Evolutionary conservation across 2,329 filamentous ascomycete genomes (phyloP).

Genomic region (Ophiostoma tasmaniense): DNA sequence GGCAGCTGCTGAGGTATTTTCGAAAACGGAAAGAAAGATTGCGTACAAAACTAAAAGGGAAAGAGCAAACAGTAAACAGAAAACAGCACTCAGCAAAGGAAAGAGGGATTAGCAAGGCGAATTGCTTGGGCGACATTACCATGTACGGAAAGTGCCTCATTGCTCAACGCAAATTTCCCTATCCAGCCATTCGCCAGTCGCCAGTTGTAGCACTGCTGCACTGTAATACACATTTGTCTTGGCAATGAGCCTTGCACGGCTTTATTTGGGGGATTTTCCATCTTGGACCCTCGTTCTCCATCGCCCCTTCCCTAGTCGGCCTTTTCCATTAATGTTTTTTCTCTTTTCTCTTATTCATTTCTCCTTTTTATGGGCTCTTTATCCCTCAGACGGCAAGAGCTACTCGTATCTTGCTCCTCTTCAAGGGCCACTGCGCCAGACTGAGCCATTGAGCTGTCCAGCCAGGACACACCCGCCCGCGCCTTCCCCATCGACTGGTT

Average conservation of each 20-base stretch:
- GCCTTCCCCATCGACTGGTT: conserved; percentile 12
- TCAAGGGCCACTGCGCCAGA: not conserved
- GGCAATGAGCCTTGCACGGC: not conserved
- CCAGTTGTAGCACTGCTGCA: conserved; percentile 7
- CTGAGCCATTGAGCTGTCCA: not conserved
- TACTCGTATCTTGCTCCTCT: not conserved
- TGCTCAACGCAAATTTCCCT: conserved; percentile 2
- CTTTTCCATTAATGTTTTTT: conserved; percentile 1
- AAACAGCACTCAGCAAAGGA: too few relatives aligned
- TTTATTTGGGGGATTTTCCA: conserved; percentile 4
- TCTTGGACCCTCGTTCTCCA: not conserved
- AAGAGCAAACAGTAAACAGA: too few relatives aligned
- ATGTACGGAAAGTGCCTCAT: conserved; percentile 16
- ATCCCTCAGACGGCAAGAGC: not conserved
- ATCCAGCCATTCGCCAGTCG: conserved; percentile 4
- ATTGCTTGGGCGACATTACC: conserved; percentile 8
- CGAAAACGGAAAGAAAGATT: not conserved
- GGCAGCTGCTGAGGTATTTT: not conserved
- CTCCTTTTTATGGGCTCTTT: not conserved
- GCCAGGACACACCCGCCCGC: conserved; percentile 6
- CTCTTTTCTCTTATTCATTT: conserved; percentile 3
- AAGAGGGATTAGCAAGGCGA: conserved; percentile 8
- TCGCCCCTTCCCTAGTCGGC: not conserved
- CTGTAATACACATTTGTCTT: not conserved
- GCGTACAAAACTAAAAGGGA: not conserved